Evolutionary conservation across 345 rosid genomes (phyloP), one percentile per base, ranked within the genome.

Genomic region (Crucihimalaya himalaica): DNA sequence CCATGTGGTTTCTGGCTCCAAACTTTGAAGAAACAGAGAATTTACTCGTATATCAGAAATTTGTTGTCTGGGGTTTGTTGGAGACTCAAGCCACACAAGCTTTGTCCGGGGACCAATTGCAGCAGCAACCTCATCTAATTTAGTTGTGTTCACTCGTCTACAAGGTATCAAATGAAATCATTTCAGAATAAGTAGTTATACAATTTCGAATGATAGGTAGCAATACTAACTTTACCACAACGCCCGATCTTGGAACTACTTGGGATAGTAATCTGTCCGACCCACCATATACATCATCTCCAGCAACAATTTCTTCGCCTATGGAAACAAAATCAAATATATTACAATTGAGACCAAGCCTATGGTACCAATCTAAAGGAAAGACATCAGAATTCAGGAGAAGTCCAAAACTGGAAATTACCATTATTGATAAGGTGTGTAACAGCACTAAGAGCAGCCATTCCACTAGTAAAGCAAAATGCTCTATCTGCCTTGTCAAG

Each of bases 391-490:
- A 37, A 5, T 2, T 21, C 21, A 39, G 16, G 53, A 53, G 56
- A 54, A 48, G 28, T 40, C 25, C 21, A 40, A 8, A 56, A 47
- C 14, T 4, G 50, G 2, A 46, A 67, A 60, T 46, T 70, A 95
- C 99, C 98, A 58, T 77, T 64, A 81, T 73, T 78, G 75, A 95
- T 63, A 70, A 92, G 96, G 81, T 85, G 93, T 9, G 86, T 67
- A 61, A 90, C 97, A 58, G 98, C 84, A 73, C 87, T 75, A 78
- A 92, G 86, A 74, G 98, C 99, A 84, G 98, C 99, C 97, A 95
- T 95, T 80, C 98, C 98, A 71, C 97, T 92, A 34, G 98, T 86
- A 75, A 95, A 95, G 88, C 99, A 90, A 79, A 95, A 85, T 76
- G 98, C 94, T 78, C 90, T 86, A 81, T 95, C 93, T 1, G 94